Evolutionary conservation across 768 basidiomycete genomes (phyloP).

Genomic region (Suillus tomentosus): DNA sequence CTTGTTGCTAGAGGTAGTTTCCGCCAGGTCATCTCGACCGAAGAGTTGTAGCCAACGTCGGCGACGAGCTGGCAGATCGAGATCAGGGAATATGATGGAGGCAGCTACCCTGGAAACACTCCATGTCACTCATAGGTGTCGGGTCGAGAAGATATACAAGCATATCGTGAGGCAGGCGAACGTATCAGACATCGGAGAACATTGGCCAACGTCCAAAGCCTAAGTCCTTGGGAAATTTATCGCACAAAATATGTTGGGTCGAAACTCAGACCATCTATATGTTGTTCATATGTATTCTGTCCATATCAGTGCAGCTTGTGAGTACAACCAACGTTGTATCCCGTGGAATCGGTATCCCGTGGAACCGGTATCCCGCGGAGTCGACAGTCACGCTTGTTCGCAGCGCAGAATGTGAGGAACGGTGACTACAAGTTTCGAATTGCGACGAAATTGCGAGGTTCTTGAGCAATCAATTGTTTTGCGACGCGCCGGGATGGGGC

Average conservation of each 20-base stretch:
- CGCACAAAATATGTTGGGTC: background rate
- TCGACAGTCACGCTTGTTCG: background rate
- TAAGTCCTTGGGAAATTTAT: background rate
- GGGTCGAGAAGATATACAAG: background rate
- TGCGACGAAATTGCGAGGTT: background rate
- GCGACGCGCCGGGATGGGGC: background rate
- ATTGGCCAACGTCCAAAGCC: background rate
- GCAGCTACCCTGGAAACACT: background rate
- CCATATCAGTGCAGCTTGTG: background rate
- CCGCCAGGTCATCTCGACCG: too few relatives aligned
- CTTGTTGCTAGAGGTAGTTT: too few relatives aligned
- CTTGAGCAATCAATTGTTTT: background rate
- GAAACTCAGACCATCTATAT: background rate
- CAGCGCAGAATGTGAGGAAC: background rate
- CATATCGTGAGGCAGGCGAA: background rate
- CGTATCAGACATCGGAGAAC: background rate
- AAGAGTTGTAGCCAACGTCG: too few relatives aligned
- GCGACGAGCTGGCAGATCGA: too few relatives aligned
- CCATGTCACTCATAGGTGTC: background rate
- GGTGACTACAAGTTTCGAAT: background rate
- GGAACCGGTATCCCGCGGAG: background rate
- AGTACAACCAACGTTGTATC: background rate
- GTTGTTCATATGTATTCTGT: background rate
- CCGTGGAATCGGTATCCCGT: background rate
- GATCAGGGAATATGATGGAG: too few relatives aligned